Conservation (phyloP, 768 basidiomycete genomes). For the Collybia nuda region DNA sequence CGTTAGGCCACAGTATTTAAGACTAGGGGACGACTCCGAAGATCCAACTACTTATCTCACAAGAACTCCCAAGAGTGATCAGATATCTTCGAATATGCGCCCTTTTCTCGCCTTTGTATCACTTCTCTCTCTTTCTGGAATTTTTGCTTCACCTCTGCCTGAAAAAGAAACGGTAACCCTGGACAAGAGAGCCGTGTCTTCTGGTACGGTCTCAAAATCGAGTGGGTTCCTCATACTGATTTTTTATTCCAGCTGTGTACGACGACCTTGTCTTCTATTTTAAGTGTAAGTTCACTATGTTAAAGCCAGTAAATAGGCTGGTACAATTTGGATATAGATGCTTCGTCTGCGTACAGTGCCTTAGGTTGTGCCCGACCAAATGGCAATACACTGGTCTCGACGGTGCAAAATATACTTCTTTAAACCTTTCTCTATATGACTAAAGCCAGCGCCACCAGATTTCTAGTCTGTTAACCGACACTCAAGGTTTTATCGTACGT, state of each 20-base stretch:
- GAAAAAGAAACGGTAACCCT: too few species aligned
- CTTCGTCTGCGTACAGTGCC: constrained; percentile 26
- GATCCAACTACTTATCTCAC: too few species aligned
- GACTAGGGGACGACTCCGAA: too few species aligned
- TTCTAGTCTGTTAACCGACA: constrained; percentile 30
- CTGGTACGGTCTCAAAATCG: too few species aligned
- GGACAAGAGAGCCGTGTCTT: too few species aligned
- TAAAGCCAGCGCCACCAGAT: constrained; percentile 27
- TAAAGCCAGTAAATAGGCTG: not conserved
- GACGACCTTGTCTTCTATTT: constrained; percentile 33
- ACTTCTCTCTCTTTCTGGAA: too few species aligned
- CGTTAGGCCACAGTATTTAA: too few species aligned
- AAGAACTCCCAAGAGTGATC: too few species aligned
- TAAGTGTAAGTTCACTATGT: constrained; percentile 18
- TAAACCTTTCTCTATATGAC: not conserved
- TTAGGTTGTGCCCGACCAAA: constrained; percentile 18
- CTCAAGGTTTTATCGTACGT: constrained; percentile 44
- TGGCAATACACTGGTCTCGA: constrained; percentile 16
- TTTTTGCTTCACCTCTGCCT: too few species aligned
- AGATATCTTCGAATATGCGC: too few species aligned
- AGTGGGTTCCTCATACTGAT: too few species aligned
- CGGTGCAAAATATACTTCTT: constrained; percentile 6
- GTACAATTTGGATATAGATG: constrained; percentile 13
- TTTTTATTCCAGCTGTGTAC: constrained; percentile 17
- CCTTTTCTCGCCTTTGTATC: too few species aligned